Base-by-base conservation (phyloP, 2,329 filamentous ascomycete species). In the Ascosphaera apis region DNA sequence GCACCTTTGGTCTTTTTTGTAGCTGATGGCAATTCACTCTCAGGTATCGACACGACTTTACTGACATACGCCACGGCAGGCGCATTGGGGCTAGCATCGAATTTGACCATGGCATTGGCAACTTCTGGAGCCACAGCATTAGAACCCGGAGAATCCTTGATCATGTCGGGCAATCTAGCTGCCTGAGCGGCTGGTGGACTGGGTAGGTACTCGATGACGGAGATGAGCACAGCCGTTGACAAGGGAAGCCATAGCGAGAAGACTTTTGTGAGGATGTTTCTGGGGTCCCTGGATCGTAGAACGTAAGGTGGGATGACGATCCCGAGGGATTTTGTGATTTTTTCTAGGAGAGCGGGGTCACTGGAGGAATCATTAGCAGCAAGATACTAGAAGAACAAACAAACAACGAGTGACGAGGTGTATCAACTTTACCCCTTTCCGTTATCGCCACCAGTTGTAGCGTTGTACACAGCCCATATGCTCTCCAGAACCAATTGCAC, bases 11-110 rank as follows among this genome's bases (percentile, higher is more conserved):
- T 66, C 33, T 81, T 67, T 53, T 77, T 91, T 15, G 54, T 54
- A 53, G 92, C 92, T 36, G 86, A 71, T 0, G 81, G 79, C 3
- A 98, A 62, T 47, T 98, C 86, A 53, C 81, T 93, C 48, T 91
- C 81, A 0, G 83, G 86, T 9, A 98, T 67, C 0, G 88, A 88
- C 1, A 95, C 80, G 83, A 98, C 93, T 53, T 98, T 98, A 58
- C 86, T 95, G 41, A 98, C 80, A 44, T 92, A 98, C 6, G 81
- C 86, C 1, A 98, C 81, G 0, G 91, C 72, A 0, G 86, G 84
- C 39, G 78, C 76, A 0, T 72, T 65, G 28, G 68, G 63, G 0
- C 64, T 65, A 3, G 69, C 69, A 48, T 78, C 79, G 50, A 91
- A 93, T 0, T 72, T 65, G 2, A 78, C 58, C 74, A 95, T 86